These are phyloP conservation scores for Silene vulgaris DNA, from an alignment of 179 eudicot genomes.

Conservation along the genomic window DNA sequence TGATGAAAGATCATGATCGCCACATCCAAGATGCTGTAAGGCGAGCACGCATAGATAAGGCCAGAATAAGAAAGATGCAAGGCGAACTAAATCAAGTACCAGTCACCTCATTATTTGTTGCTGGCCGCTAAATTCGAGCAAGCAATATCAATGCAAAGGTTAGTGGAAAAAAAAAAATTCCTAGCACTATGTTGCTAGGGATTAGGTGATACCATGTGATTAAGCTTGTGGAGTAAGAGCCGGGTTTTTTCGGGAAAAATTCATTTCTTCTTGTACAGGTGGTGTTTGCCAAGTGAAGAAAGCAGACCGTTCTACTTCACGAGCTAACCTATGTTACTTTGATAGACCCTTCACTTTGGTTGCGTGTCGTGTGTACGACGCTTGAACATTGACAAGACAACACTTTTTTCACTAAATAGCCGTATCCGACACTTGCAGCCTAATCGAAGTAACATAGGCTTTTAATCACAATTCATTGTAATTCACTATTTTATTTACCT, in stretches of 20 bases:
- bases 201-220: slow-evolving; percentile 24
- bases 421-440: neutral
- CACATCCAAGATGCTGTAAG: slow-evolving; percentile 88
- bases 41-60: slow-evolving; percentile 76
- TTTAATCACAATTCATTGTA: slow-evolving; percentile 1
- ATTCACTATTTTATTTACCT: slow-evolving; percentile 15
- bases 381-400: neutral
- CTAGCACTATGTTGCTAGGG: slow-evolving; percentile 16
- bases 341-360: neutral
- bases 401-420: neutral
- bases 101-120: slow-evolving; percentile 45
- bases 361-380: neutral
- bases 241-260: slow-evolving; percentile 13
- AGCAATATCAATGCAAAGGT: slow-evolving; percentile 27
- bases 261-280: slow-evolving; percentile 28
- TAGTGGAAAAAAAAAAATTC: slow-evolving; percentile 25
- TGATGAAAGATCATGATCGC: slow-evolving; percentile 88
- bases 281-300: slow-evolving; percentile 16
- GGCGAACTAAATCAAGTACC: slow-evolving; percentile 46
- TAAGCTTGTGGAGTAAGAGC: slow-evolving; percentile 20
- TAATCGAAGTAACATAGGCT: neutral
- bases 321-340: slow-evolving; percentile 15
- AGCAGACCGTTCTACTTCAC: slow-evolving; percentile 25
- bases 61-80: slow-evolving; percentile 53
- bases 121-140: slow-evolving; percentile 46